Conservation (phyloP, 2,329 filamentous ascomycete genomes). For the Hymenoscyphus fructigenus region DNA sequence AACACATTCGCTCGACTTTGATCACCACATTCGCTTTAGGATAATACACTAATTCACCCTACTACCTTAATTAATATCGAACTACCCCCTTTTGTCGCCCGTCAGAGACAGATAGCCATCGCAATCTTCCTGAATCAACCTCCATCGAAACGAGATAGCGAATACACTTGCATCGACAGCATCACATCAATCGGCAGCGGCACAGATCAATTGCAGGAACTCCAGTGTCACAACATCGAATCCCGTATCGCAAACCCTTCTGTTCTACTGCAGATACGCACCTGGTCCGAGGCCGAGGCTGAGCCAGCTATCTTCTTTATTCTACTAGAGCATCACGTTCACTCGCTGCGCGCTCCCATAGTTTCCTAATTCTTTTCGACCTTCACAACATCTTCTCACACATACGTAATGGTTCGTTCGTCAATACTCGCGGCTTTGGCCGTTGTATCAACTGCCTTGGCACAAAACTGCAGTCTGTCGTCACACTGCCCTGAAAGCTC, state of each 20-base stretch:
- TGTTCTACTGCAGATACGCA: constrained; percentile 1
- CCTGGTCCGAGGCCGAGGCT: neutral
- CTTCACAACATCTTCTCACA: constrained; percentile 7
- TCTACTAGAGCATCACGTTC: constrained; percentile 12
- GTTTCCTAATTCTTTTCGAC: constrained; percentile 10
- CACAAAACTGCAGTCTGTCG: constrained; percentile 45
- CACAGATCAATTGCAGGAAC: constrained; percentile 6
- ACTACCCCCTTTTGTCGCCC: neutral
- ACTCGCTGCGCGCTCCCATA: constrained; percentile 15
- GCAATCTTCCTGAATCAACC: neutral
- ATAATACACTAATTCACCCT: neutral
- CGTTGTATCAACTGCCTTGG: constrained; percentile 28
- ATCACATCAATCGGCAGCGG: constrained; percentile 7
- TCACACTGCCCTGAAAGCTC: constrained; percentile 67
- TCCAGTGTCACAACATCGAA: neutral
- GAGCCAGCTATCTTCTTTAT: constrained; percentile 10
- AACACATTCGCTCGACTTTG: neutral
- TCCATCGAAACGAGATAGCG: neutral
- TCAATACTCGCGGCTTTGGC: constrained; percentile 29
- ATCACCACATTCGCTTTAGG: neutral
- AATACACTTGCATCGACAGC: neutral
- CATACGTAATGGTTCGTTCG: constrained; percentile 35
- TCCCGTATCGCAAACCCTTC: neutral
- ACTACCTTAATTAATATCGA: neutral
- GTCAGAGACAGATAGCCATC: neutral